Base-by-base conservation (phyloP, 805 yeast genomes). In the Ogataea chonburiensis region DNA sequence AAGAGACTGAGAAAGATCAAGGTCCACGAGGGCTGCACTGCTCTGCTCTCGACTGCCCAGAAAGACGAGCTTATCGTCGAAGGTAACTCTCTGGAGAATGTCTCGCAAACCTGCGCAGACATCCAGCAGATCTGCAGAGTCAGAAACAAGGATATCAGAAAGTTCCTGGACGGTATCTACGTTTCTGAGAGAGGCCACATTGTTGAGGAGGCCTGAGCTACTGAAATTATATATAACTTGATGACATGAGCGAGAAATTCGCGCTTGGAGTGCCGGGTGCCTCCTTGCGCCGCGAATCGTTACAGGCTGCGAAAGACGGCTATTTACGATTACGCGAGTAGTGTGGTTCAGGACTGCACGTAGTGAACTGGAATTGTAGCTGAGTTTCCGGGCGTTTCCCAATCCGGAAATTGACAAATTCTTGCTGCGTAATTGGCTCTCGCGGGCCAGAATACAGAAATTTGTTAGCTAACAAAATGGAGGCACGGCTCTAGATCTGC, bases 101-200 rank as follows among this genome's bases (percentile, higher is more conserved):
- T 91, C 58, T 93, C 98, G 53, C 98, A 91, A 77, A 85, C 88
- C 66, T 93, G 95, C 71, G 98, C 98, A 63, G 96, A 88, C 67
- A 79, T 93, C 63, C 96, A 91, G 75, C 98, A 91, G 78, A 79
- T 79, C 71, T 88, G 97, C 80, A 81, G 94, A 71, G 98, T 88
- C 67, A 86, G 96, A 80, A 91, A 91, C 93, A 93, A 93, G 91
- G 98, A 91, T 93, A 91, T 93, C 89, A 86, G 98, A 77, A 91
- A 91, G 81, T 91, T 91, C 82, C 85, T 93, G 80, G 98, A 94
- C 73, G 99, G 99, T 88, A 89, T 91, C 77, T 91, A 91, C 73
- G 98, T 91, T 63, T 89, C 97, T 56, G 94, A 85, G 76, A 85
- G 84, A 75, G 95, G 96, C 64, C 75, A 75, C 68, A 77, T 91